phyloP scores from a whole-genome alignment of 768 basidiomycete genomes.

The Artomyces pyxidatus region DNA sequence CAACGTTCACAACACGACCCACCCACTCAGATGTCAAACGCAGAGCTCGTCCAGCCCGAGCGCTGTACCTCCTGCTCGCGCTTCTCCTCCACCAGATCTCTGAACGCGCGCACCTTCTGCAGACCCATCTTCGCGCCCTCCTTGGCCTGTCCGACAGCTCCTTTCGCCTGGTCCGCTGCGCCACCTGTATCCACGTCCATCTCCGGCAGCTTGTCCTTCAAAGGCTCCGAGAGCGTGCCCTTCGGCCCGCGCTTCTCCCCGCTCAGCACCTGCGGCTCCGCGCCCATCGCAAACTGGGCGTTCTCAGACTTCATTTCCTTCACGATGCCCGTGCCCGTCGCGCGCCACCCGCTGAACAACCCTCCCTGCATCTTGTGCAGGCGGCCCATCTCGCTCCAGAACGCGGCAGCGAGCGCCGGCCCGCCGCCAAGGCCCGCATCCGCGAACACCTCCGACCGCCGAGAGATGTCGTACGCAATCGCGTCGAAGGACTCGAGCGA shows the following conservation, averaged over 20 bases:
- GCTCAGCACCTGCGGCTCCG: slow-evolving; percentile 63
- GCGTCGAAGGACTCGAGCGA: slow-evolving; percentile 46
- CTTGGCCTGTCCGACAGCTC: slow-evolving; percentile 20
- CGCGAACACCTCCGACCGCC: slow-evolving; percentile 53
- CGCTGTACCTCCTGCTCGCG: slow-evolving; percentile 23
- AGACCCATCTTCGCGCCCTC: slow-evolving; percentile 22
- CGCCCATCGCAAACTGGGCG: slow-evolving; percentile 53
- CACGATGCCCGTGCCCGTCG: slow-evolving; percentile 59
- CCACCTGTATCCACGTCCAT: slow-evolving; percentile 21
- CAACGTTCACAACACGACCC: too few relatives aligned
- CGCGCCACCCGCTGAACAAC: slow-evolving; percentile 36
- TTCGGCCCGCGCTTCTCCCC: slow-evolving; percentile 63
- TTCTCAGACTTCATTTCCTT: slow-evolving; percentile 36
- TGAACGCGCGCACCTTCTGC: slow-evolving; percentile 23
- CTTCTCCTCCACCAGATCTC: slow-evolving; percentile 26
- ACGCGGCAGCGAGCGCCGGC: slow-evolving; percentile 43
- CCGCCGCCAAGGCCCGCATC: slow-evolving; percentile 51
- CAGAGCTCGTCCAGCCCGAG: slow-evolving; percentile 29
- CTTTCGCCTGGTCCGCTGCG: slow-evolving; percentile 15
- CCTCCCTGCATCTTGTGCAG: slow-evolving; percentile 33
- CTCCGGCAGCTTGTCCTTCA: slow-evolving; percentile 27
- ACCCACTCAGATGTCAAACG: slow-evolving; percentile 29
- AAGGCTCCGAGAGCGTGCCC: slow-evolving; percentile 40
- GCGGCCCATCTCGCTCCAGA: slow-evolving; percentile 65
- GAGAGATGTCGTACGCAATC: slow-evolving; percentile 49